Conservation (phyloP, 2,329 filamentous ascomycete genomes). For the Colletotrichum navitas region DNA sequence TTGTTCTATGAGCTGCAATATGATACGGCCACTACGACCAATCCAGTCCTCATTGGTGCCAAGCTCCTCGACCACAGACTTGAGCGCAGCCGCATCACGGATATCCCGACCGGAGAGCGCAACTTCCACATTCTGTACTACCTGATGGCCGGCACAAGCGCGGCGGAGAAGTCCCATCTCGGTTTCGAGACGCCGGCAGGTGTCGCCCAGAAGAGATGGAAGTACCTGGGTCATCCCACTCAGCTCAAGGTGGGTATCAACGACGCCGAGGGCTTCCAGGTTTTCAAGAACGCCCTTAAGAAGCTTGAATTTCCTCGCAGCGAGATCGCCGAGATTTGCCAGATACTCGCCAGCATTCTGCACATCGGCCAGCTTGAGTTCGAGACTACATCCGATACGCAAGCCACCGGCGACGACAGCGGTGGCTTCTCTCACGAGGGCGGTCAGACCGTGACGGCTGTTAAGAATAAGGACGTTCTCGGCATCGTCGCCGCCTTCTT, state of each 20-base stretch:
- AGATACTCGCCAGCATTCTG: conserved; percentile 92
- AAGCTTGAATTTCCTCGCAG: conserved; percentile 94
- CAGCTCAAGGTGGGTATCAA: conserved; percentile 98
- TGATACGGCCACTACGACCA: conserved; percentile 86
- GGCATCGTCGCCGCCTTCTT: conserved; percentile 93
- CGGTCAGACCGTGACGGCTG: conserved; percentile 84
- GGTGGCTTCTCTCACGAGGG: conserved; percentile 97
- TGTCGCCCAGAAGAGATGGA: conserved; percentile 82
- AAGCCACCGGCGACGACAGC: conserved; percentile 86
- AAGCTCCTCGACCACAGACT: conserved; percentile 95
- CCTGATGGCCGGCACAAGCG: conserved; percentile 89
- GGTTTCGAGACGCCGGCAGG: conserved; percentile 66
- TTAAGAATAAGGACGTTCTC: conserved; percentile 94
- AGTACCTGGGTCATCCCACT: conserved; percentile 94
- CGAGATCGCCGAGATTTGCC: conserved; percentile 97
- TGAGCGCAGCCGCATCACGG: conserved; percentile 89
- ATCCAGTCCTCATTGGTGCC: conserved; percentile 90
- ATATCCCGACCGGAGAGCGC: conserved; percentile 93
- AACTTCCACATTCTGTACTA: conserved; percentile 98
- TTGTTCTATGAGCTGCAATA: conserved; percentile 98
- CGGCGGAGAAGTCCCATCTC: conserved; percentile 89
- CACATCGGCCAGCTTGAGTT: conserved; percentile 98
- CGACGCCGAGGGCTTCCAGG: conserved; percentile 93
- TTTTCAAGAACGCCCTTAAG: conserved; percentile 95
- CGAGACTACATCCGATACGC: conserved; percentile 82